Evolutionary conservation across 2,329 filamentous ascomycete species (phyloP).

Genomic region (Epichloe aotearoae): DNA sequence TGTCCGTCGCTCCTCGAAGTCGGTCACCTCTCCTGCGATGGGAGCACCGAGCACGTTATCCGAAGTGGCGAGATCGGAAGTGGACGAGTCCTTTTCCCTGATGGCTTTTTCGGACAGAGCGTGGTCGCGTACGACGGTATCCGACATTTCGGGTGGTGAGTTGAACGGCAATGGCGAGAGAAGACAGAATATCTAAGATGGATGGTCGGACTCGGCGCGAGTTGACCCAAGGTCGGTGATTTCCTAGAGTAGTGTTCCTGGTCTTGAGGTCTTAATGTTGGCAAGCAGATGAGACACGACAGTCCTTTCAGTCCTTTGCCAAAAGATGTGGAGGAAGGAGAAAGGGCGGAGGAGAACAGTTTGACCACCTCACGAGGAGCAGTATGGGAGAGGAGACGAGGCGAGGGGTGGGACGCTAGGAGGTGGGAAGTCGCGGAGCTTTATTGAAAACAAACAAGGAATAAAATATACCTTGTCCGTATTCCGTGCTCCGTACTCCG

Average conservation of each 20-base stretch:
- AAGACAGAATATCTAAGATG: not conserved
- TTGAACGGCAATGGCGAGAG: not conserved
- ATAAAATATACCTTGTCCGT: not conserved
- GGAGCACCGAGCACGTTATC: slow-evolving; percentile 16
- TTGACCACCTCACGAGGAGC: not conserved
- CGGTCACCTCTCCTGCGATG: slow-evolving; percentile 19
- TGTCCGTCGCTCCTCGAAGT: slow-evolving; percentile 24
- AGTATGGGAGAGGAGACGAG: not conserved
- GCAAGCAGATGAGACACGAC: not conserved
- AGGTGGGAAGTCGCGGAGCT: not conserved
- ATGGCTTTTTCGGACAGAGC: not conserved
- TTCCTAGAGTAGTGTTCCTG: no score
- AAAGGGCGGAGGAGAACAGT: not conserved
- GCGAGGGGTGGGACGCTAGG: not conserved
- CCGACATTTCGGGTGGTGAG: slow-evolving; percentile 1
- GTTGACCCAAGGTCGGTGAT: no score
- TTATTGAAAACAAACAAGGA: not conserved
- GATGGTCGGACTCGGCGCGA: no score
- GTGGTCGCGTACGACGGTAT: slow-evolving; percentile 4
- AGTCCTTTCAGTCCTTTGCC: not conserved
- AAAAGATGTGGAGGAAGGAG: not conserved
- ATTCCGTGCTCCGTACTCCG: not conserved
- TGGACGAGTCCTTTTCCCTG: slow-evolving; percentile 4
- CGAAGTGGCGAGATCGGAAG: slow-evolving; percentile 6
- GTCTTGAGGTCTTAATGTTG: not conserved